Evolutionary conservation across 768 basidiomycete species (phyloP), one percentile per base, ranked within the genome.

Genomic region (Xerocomellus dryophilus): DNA sequence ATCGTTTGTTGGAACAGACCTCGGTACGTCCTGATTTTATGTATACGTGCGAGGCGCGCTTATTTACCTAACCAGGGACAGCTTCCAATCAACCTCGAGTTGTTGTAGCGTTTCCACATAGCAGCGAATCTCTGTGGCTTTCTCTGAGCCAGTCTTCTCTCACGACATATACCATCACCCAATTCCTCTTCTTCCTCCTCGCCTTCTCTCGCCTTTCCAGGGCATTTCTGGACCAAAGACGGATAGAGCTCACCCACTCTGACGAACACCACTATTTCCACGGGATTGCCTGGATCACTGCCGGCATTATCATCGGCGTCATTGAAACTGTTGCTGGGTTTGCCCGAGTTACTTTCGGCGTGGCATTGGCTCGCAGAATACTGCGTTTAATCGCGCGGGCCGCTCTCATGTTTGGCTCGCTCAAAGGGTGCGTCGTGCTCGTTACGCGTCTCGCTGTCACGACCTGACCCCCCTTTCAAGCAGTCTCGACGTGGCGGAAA

Each of bases 271-370:
- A 74, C 21, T 67, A 81, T 18, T 72, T 84, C 59, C 78, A 76
- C 53, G 90, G 89, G 10, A 78, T 81, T 10, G 81, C 74, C 17
- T 91, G 87, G 88, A 74, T 90, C 42, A 71, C 78, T n/a, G 71
- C 63, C 0, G 86, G 81, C 4, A 64, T 86, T 51, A 79, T 82
- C 61, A 62, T 90, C 23, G 86, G 86, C 10, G 80, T 81, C 4
- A 64, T 84, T 43, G 90, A 92, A 68, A 81, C 79, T 6, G 66
- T 82, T 7, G 62, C 85, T 10, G 90, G 88, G 1, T 90, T 89
- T 59, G 77, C 76, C 3, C 69, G 72, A 14, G 76, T 74, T 25
- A 73, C 74, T 8, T 89, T 89, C 61, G 79, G 75, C 1, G 59
- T 78, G 10, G 70, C 75, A 1, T 58, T 91, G 14, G 73, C 78